A percentile compares a stretch with the other conserved stretches of the same genome.
Conservation (phyloP, 1,284 basidiomycete genomes). For the Papiliotrema flavescens region DNA sequence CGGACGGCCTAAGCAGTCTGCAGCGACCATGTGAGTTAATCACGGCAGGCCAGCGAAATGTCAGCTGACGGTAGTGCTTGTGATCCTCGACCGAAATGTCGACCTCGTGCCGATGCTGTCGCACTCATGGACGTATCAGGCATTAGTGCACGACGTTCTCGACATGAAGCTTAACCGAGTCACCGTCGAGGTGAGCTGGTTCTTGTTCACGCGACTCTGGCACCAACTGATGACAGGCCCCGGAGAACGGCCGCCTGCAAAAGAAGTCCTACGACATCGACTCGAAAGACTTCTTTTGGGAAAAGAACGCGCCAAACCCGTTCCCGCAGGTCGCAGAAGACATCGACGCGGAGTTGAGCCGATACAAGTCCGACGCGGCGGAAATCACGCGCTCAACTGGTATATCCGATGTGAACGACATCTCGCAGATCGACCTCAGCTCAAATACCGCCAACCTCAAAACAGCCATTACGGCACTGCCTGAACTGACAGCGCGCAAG, state of each 20-base stretch:
- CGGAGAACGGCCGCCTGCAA: conserved; percentile 59
- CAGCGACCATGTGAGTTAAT: conserved; percentile 72
- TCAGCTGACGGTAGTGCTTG: conserved; percentile 61
- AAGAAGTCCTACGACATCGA: conserved; percentile 95
- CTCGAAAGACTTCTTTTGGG: conserved; percentile 99
- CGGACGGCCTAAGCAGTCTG: conserved; percentile 56
- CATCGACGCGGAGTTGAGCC: conserved; percentile 81
- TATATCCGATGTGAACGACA: conserved; percentile 92
- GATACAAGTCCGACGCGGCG: conserved; percentile 92
- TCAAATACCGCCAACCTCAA: conserved; percentile 94
- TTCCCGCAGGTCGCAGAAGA: conserved; percentile 99
- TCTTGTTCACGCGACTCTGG: not conserved
- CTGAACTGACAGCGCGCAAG: conserved; percentile 94
- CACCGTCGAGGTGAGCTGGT: conserved; percentile 59
- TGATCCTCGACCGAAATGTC: conserved; percentile 91
- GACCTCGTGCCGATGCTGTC: conserved; percentile 93
- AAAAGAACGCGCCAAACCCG: conserved; percentile 89
- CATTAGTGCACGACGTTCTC: conserved; percentile 94
- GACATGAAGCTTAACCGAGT: conserved; percentile 97
- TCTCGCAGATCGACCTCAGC: conserved; percentile 87
- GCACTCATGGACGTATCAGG: conserved; percentile 99
- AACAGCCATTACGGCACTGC: conserved; percentile 96
- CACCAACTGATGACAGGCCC: conserved; percentile 40
- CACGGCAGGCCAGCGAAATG: no score
- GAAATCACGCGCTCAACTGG: conserved; percentile 96